These are phyloP conservation scores for Metschnikowia baotianmanensis DNA, from an alignment of 805 yeast genomes.

Conservation along the genomic window DNA sequence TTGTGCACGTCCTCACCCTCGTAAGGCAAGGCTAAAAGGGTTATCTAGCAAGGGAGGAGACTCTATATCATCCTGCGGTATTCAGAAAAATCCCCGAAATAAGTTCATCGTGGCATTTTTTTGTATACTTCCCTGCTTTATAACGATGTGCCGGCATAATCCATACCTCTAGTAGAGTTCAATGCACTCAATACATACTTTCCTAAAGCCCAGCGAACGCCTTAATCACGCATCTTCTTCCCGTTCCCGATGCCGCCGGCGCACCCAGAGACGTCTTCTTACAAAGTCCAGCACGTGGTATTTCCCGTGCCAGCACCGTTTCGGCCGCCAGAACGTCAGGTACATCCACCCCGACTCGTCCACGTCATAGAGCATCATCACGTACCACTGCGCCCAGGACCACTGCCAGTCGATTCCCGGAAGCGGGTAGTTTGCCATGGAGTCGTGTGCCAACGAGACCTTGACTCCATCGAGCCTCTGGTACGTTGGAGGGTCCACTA, in stretches of 20 bases:
- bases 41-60: no score
- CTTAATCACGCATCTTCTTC: background rate
- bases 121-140: no score
- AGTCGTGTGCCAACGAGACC: slow-evolving; percentile 25
- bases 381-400: slow-evolving; percentile 72
- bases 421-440: slow-evolving; percentile 39
- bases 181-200: no score
- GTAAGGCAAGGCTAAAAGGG: no score
- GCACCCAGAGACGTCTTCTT: slow-evolving; percentile 63
- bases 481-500: slow-evolving; percentile 50
- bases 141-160: no score
- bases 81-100: no score
- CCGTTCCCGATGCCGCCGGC: slow-evolving; percentile 20
- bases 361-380: slow-evolving; percentile 64
- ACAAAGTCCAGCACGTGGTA: slow-evolving; percentile 58
- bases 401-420: slow-evolving; percentile 65
- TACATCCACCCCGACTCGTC: slow-evolving; percentile 89
- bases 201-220: no score
- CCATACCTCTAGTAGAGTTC: no score
- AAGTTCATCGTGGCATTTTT: no score
- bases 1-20: no score
- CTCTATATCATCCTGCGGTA: no score
- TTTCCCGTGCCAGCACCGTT: slow-evolving; percentile 61
- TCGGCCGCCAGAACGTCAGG: slow-evolving; percentile 38
- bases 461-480: slow-evolving; percentile 44